A percentile compares a stretch with the other conserved stretches of the same genome.
Conservation (phyloP, 495 filamentous ascomycete genomes). For the Xylaria intraflava region DNA sequence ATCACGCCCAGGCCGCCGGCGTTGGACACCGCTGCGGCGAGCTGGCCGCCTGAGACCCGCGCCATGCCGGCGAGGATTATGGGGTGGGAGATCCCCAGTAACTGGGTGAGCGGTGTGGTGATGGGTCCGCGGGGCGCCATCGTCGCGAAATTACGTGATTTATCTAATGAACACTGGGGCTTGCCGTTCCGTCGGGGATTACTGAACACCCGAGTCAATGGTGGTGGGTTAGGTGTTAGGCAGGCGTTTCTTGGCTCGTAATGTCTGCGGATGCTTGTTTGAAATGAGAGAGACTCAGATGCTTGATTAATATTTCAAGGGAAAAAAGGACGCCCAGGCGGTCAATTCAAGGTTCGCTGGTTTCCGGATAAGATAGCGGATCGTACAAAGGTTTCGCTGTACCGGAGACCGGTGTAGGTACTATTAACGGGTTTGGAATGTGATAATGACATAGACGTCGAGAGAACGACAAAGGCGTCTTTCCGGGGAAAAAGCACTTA, state of each 20-base stretch:
- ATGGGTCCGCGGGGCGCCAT: conserved; percentile 44
- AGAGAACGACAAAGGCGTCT: neutral
- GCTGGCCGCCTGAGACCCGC: conserved; percentile 63
- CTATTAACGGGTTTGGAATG: too few relatives aligned
- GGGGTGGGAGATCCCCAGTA: conserved; percentile 73
- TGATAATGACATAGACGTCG: neutral
- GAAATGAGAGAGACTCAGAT: too few relatives aligned
- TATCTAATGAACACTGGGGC: neutral
- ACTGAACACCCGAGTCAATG: too few relatives aligned
- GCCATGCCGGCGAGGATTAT: conserved; percentile 89
- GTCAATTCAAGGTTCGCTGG: too few relatives aligned
- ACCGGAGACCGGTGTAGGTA: too few relatives aligned
- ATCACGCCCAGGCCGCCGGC: conserved; percentile 81
- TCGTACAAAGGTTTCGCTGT: too few relatives aligned
- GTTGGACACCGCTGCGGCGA: conserved; percentile 84
- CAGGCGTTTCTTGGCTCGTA: too few relatives aligned
- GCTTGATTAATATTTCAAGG: too few relatives aligned
- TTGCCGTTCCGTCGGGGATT: neutral
- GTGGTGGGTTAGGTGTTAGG: too few relatives aligned
- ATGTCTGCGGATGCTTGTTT: too few relatives aligned
- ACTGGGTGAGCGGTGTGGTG: conserved; percentile 66
- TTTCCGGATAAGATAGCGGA: too few relatives aligned
- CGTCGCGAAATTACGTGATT: conserved; percentile 3
- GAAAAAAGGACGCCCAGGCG: too few relatives aligned
- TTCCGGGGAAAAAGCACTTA: neutral